Evolutionary conservation across 2,329 filamentous ascomycete species (phyloP), one percentile per base, ranked within the genome.

Genomic region (Aurifilum marmelostoma): DNA sequence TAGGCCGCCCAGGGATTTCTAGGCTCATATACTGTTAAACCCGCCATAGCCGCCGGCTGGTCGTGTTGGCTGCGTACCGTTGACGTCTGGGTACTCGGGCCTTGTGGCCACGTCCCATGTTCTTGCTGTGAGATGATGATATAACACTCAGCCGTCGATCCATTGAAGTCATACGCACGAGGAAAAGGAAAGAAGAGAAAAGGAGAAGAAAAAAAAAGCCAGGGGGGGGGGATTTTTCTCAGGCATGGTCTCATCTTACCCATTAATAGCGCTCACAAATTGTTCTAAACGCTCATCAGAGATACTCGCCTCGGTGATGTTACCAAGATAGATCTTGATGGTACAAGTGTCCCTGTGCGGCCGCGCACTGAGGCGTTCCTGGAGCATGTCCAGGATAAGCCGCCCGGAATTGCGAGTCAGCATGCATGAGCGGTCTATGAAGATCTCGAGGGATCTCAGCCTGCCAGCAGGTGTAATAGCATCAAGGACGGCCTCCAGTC

Each of bases 401-500:
- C 2, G 18, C 18, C 24, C 41, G 11, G 39, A 50, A 8, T n/a
- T 5, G 12, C 39, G 5, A 6, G 39, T 16, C 27, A 32, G 6
- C 14, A 50, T n/a, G 27, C 61, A 63, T 7, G 61, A 34, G 27
- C 39, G 39, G 27, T 50, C 39, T 29, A 63, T 47, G n/a, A 47
- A 63, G 41, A 63, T 16, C 7, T 43, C 37, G 5, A 47, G 61
- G 4, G 39, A 63, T 41, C 39, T 18, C n/a, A 50, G 39, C 61
- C 27, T n/a, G 41, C 24, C 16, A 27, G 27, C 41, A 39, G 16
- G 37, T 12, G n/a, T 27, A 12, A 63, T 29, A 1, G 9, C 61
- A 8, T 63, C 61, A n/a, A 63, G 41, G 24, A 63, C 39, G 41
- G 61, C 61, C 27, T 50, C 61, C 14, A 63, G 41, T 14, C 61